These are phyloP conservation scores for Ceratocystis eucalypticola DNA, from an alignment of 2,329 filamentous ascomycete genomes.

Conservation along the genomic window DNA sequence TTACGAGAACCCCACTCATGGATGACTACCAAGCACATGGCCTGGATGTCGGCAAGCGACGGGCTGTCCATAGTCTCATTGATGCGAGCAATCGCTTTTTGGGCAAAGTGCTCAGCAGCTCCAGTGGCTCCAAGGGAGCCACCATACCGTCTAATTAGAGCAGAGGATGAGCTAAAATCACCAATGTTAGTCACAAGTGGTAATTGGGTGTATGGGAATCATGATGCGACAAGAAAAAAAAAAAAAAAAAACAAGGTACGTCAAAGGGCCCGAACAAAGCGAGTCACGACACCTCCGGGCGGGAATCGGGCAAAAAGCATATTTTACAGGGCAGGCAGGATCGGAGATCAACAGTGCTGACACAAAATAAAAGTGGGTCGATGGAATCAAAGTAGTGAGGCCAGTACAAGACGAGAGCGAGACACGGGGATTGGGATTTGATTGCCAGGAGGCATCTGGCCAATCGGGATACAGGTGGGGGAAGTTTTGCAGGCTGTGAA, in stretches of 20 bases:
- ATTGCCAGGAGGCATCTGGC: not conserved
- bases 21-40: slow-evolving; percentile 46
- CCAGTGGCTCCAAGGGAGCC: slow-evolving; percentile 36
- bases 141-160: slow-evolving; percentile 45
- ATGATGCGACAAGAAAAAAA: not conserved
- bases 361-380: slow-evolving; percentile 17
- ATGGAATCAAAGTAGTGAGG: not conserved
- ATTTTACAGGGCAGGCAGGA: not conserved
- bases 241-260: not conserved
- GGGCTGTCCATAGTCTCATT: slow-evolving; percentile 47
- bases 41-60: slow-evolving; percentile 47
- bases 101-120: slow-evolving; percentile 46
- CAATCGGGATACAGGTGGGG: not conserved
- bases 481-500: not conserved
- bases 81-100: slow-evolving; percentile 43
- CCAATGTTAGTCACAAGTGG: not conserved
- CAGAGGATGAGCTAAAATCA: slow-evolving; percentile 37
- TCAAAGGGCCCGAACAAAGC: not conserved
- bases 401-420: not conserved
- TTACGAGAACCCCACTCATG: slow-evolving; percentile 51
- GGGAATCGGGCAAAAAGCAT: not conserved
- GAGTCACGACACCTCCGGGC: not conserved
- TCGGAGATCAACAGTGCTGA: not conserved
- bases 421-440: not conserved
- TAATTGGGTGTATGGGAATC: not conserved